Evolutionary conservation across 2,329 filamentous ascomycete species (phyloP).

Genomic region (Penicillium sp.): DNA sequence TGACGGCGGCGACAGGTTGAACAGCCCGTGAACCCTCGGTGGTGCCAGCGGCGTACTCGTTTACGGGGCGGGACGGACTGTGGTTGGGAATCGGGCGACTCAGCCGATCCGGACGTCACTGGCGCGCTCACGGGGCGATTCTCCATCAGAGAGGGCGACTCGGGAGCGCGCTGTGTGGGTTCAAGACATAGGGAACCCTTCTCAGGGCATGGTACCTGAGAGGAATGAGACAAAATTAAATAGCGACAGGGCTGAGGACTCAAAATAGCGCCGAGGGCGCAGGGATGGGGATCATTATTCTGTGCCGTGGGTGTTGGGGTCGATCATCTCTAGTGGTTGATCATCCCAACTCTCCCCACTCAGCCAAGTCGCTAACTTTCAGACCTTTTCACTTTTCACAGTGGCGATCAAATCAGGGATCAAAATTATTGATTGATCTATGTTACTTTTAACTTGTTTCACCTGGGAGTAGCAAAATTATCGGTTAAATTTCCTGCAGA

Average conservation of each 20-base stretch:
- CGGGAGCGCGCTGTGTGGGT: slow-evolving; percentile 6
- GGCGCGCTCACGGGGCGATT: slow-evolving; percentile 2
- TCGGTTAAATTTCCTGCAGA: neutral
- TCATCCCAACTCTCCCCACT: neutral
- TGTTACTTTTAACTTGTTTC: neutral
- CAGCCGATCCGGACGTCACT: slow-evolving; percentile 1
- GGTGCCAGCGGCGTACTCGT: slow-evolving; percentile 42
- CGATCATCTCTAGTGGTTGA: slow-evolving; percentile 3
- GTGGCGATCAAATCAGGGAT: neutral
- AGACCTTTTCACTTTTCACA: neutral
- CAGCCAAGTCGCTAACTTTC: neutral
- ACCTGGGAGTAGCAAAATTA: neutral
- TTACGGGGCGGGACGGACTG: slow-evolving; percentile 27
- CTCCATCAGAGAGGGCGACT: slow-evolving; percentile 1
- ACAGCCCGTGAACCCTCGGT: slow-evolving; percentile 44
- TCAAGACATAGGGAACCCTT: slow-evolving; percentile 23
- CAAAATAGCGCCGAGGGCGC: neutral
- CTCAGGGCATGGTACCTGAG: slow-evolving; percentile 1
- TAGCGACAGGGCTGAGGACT: slow-evolving; percentile 6
- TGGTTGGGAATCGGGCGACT: slow-evolving; percentile 4
- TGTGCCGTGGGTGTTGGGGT: neutral
- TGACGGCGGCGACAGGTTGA: slow-evolving; percentile 43
- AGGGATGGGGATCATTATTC: neutral
- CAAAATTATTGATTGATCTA: neutral
- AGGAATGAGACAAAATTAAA: neutral